Conservation (phyloP, 495 filamentous ascomycete species). For the Annulohypoxylon stygium region DNA sequence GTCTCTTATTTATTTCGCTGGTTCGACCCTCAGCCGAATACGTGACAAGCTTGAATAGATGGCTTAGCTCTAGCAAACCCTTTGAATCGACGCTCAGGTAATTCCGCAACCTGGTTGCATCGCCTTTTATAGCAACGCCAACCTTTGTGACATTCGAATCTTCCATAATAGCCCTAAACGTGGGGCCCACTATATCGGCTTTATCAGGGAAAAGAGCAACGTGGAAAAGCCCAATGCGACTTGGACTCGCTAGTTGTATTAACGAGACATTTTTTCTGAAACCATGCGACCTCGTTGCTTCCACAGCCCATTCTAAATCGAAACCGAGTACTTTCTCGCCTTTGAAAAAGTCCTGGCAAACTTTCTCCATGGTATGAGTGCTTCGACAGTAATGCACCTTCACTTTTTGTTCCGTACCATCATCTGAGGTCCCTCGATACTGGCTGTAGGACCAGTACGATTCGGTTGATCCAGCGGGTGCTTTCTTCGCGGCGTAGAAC, state of each 20-base stretch:
- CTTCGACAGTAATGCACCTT: conserved; percentile 82
- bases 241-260: conserved; percentile 83
- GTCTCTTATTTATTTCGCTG: conserved; percentile 71
- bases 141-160: conserved; percentile 76
- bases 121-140: conserved; percentile 81
- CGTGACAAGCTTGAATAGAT: conserved; percentile 80
- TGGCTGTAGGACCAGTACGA: conserved; percentile 76
- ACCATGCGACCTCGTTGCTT: conserved; percentile 59
- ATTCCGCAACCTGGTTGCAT: conserved; percentile 77
- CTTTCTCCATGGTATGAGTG: conserved; percentile 72
- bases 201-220: conserved; percentile 70
- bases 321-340: conserved; percentile 80
- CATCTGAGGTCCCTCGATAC: conserved; percentile 64
- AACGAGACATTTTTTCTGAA: conserved; percentile 77
- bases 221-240: conserved; percentile 86
- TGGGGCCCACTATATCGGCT: conserved; percentile 75
- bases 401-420: conserved; percentile 57
- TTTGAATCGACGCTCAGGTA: conserved; percentile 71
- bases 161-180: conserved; percentile 78
- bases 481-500: conserved; percentile 60
- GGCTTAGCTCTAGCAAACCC: conserved; percentile 82
- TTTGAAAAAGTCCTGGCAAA: conserved; percentile 74
- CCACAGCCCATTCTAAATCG: conserved; percentile 84
- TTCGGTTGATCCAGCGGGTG: conserved; percentile 54
- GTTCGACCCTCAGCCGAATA: conserved; percentile 64